A percentile compares a stretch with the other conserved stretches of the same genome.
phyloP scores from a whole-genome alignment of 192 early-diverging fungal species.

The Radiomyces spectabilis region DNA sequence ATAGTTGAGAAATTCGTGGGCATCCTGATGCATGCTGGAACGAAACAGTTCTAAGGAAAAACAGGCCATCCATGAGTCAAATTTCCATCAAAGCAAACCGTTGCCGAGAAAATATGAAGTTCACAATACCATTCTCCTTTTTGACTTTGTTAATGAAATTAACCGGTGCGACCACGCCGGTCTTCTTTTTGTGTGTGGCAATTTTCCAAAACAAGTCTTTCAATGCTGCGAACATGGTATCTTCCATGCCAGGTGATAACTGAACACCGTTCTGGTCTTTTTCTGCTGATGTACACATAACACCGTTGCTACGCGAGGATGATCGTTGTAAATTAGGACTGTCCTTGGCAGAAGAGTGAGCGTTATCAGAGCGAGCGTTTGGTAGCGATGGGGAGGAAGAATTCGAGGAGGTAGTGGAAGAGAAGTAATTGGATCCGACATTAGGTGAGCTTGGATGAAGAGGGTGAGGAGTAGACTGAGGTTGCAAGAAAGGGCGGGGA shows the following conservation, averaged over 20 bases:
- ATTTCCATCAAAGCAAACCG: too few species aligned
- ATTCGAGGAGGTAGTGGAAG: background rate
- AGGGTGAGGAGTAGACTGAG: constrained; percentile 10
- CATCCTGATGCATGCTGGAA: constrained; percentile 94
- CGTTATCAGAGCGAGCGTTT: too few species aligned
- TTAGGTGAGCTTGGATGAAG: constrained; percentile 28
- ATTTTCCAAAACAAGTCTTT: constrained; percentile 86
- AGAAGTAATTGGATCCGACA: constrained; percentile 6
- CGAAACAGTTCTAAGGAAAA: constrained; percentile 75
- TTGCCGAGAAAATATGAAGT: background rate
- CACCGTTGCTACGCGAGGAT: background rate
- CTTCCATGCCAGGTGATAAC: constrained; percentile 45
- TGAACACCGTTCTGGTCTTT: constrained; percentile 9
- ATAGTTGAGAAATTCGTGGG: constrained; percentile 97
- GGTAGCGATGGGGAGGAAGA: background rate
- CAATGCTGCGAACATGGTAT: constrained; percentile 78
- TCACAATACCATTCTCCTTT: constrained; percentile 77
- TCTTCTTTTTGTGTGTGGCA: constrained; percentile 72
- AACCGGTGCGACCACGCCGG: constrained; percentile 76
- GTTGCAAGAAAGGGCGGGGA: constrained; percentile 33
- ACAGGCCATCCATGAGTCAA: too few species aligned
- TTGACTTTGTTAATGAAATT: constrained; percentile 86
- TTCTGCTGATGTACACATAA: background rate
- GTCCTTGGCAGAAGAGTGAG: too few species aligned
- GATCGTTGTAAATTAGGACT: background rate